phyloP scores from a whole-genome alignment of 345 rosid genomes.

The Salix dunnii region DNA sequence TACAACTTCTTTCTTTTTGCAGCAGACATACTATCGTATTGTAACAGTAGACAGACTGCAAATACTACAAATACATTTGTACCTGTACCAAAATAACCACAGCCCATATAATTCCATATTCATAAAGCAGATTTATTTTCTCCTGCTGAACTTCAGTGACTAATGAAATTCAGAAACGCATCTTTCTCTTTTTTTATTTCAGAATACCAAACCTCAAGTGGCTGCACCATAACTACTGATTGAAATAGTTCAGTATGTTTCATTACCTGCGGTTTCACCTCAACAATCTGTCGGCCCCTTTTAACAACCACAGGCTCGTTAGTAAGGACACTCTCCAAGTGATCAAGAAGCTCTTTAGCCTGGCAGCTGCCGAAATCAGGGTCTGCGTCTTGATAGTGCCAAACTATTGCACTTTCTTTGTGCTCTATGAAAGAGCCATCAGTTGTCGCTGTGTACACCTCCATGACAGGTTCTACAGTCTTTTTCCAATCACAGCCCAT shows the following conservation, averaged over 20 bases:
- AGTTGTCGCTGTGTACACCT: constrained; percentile 64
- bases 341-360: constrained; percentile 84
- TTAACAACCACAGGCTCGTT: constrained; percentile 86
- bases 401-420: constrained; percentile 79
- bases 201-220: not conserved
- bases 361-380: constrained; percentile 65
- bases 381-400: constrained; percentile 83
- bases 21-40: not conserved
- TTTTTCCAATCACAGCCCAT: constrained; percentile 58
- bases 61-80: not conserved
- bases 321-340: constrained; percentile 74
- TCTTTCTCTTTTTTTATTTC: not conserved
- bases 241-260: not conserved
- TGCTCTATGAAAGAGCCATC: constrained; percentile 80
- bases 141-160: not conserved
- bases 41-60: not conserved
- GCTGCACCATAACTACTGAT: not conserved
- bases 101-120: not conserved
- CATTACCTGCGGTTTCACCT: constrained; percentile 88
- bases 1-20: not conserved
- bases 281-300: constrained; percentile 75
- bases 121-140: not conserved
- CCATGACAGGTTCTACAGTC: constrained; percentile 74
- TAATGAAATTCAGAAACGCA: not conserved
- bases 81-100: not conserved